phyloP scores from a whole-genome alignment of 1,139 yeast species.

The Taphrina communis region DNA sequence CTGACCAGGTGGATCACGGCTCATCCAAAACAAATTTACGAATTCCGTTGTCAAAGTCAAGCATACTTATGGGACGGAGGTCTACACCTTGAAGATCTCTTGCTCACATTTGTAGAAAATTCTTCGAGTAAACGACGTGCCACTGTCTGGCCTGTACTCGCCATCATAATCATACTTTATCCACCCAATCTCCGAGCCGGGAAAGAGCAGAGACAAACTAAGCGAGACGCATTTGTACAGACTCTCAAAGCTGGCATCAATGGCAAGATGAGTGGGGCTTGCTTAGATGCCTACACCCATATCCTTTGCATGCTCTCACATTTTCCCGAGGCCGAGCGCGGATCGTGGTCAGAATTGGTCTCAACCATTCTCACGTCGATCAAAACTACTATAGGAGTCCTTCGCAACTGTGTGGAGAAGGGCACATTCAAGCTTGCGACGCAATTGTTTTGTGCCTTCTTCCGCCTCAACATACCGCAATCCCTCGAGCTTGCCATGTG shows the following conservation, averaged over 20 bases:
- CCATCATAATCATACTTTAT: slow-evolving; percentile 2
- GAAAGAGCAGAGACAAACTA: background rate
- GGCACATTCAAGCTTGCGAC: slow-evolving; percentile 19
- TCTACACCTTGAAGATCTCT: slow-evolving; percentile 1
- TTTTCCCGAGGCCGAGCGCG: background rate
- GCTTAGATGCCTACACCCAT: slow-evolving; percentile 3
- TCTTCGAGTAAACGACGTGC: slow-evolving; percentile 9
- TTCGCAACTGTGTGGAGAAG: slow-evolving; percentile 29
- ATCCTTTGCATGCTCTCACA: slow-evolving; percentile 11
- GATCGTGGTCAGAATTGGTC: background rate
- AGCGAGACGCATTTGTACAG: slow-evolving; percentile 6
- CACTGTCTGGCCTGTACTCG: slow-evolving; percentile 22
- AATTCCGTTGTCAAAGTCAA: background rate
- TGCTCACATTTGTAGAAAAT: background rate
- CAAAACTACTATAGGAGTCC: slow-evolving; percentile 6
- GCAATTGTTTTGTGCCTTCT: slow-evolving; percentile 9
- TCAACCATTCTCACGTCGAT: slow-evolving; percentile 3
- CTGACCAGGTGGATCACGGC: slow-evolving; percentile 7
- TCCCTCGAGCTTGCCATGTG: slow-evolving; percentile 10
- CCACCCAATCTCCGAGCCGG: background rate
- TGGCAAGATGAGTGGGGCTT: slow-evolving; percentile 13
- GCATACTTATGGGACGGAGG: background rate
- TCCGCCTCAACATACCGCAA: slow-evolving; percentile 14
- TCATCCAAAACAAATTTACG: slow-evolving; percentile 5
- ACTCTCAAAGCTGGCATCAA: background rate